phyloP scores from a whole-genome alignment of 2,329 filamentous ascomycete genomes.

The Myriosclerotinia curreyana region DNA sequence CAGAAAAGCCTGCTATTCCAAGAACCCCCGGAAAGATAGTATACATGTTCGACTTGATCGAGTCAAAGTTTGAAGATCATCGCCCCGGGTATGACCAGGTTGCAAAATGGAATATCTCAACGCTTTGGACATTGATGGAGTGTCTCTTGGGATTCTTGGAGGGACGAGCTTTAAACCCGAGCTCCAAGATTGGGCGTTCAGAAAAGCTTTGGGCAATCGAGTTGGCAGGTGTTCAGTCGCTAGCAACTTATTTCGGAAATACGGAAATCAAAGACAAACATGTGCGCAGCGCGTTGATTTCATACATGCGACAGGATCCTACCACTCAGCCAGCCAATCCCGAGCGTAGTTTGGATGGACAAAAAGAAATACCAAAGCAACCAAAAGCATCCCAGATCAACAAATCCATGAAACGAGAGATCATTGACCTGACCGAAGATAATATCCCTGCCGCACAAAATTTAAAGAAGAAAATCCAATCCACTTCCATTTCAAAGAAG shows the following conservation, averaged over 20 bases:
- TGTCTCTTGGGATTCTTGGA: not conserved
- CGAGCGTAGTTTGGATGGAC: too few relatives aligned
- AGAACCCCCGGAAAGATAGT: not conserved
- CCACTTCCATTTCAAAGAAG: not conserved
- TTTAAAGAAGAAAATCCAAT: not conserved
- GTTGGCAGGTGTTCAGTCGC: not conserved
- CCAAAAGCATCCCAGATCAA: not conserved
- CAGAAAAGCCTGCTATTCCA: not conserved
- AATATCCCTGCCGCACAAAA: not conserved
- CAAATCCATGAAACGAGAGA: not conserved
- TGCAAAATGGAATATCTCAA: not conserved
- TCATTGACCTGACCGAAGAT: not conserved
- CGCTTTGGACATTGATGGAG: conserved; percentile 4
- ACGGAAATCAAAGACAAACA: not conserved
- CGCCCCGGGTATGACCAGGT: not conserved
- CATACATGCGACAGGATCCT: not conserved
- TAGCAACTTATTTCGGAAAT: not conserved
- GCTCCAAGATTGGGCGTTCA: not conserved
- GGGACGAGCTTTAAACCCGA: not conserved
- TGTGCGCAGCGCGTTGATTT: not conserved
- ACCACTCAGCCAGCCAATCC: too few relatives aligned
- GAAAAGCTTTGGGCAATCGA: not conserved
- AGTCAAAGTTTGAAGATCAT: not conserved
- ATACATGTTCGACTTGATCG: not conserved
- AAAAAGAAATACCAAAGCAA: not conserved